Conservation (phyloP, 2,329 filamentous ascomycete species). For the Aspergillus texensis region DNA sequence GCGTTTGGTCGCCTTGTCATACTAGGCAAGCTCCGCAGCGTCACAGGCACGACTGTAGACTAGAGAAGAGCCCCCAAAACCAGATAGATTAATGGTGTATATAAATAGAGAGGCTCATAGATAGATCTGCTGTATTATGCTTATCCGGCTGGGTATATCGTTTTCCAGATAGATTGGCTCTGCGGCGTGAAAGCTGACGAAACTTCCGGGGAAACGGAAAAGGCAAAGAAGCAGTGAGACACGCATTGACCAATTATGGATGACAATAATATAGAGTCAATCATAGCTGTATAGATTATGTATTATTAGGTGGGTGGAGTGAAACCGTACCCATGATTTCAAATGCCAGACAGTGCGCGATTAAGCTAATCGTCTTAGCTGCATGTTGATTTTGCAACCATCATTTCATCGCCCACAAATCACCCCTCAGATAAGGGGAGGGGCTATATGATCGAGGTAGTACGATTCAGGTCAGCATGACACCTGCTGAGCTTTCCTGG, state of each 20-base stretch:
- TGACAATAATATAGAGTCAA: not conserved
- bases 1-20: too few species aligned
- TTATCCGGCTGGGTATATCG: not conserved
- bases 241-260: not conserved
- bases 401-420: not conserved
- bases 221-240: not conserved
- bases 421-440: not conserved
- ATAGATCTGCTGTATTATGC: not conserved
- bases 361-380: constrained; percentile 3
- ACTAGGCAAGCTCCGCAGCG: not conserved
- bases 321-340: not conserved
- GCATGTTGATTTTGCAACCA: constrained; percentile 1
- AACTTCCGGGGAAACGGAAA: not conserved
- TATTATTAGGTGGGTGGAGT: not conserved
- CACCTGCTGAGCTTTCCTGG: not conserved
- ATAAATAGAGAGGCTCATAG: constrained; percentile 1
- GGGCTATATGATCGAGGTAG: not conserved
- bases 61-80: not conserved
- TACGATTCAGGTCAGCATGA: not conserved
- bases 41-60: not conserved
- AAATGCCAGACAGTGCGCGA: not conserved
- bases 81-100: not conserved
- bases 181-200: not conserved
- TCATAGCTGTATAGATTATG: not conserved
- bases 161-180: not conserved